These are phyloP conservation scores for Gymnopilus junonius DNA, from an alignment of 768 basidiomycete species.

Conservation along the genomic window DNA sequence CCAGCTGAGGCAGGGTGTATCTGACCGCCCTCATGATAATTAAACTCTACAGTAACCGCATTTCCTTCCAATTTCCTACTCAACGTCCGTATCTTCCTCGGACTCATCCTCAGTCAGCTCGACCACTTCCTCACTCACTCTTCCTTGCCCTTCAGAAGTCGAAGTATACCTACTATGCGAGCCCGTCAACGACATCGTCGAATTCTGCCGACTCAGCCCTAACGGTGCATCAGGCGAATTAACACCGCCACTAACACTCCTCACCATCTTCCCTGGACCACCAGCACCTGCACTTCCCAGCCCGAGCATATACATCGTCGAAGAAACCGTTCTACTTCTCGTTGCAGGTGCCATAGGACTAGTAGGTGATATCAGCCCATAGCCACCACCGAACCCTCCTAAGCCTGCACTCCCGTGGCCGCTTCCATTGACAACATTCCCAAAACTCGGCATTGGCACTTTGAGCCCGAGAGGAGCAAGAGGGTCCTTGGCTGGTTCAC, in stretches of 20 bases:
- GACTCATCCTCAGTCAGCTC: constrained; percentile 23
- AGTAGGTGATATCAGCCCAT: constrained; percentile 18
- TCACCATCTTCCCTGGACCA: constrained; percentile 31
- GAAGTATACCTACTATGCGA: not conserved
- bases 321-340: constrained; percentile 52
- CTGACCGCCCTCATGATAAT: too few relatives aligned
- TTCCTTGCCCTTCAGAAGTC: not conserved
- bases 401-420: not conserved
- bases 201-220: constrained; percentile 11
- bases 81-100: constrained; percentile 28
- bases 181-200: not conserved
- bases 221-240: too few relatives aligned
- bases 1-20: too few relatives aligned
- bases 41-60: too few relatives aligned
- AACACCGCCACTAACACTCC: constrained; percentile 6
- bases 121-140: constrained; percentile 4
- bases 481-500: constrained; percentile 36
- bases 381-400: constrained; percentile 3
- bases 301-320: constrained; percentile 68
- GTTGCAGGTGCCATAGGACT: constrained; percentile 23
- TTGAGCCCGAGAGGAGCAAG: constrained; percentile 53
- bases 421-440: constrained; percentile 7
- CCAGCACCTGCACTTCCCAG: constrained; percentile 41
- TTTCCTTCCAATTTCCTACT: constrained; percentile 15
- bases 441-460: constrained; percentile 62